These are phyloP conservation scores for Xylaria grammica DNA, from an alignment of 495 filamentous ascomycete species.

Conservation along the genomic window DNA sequence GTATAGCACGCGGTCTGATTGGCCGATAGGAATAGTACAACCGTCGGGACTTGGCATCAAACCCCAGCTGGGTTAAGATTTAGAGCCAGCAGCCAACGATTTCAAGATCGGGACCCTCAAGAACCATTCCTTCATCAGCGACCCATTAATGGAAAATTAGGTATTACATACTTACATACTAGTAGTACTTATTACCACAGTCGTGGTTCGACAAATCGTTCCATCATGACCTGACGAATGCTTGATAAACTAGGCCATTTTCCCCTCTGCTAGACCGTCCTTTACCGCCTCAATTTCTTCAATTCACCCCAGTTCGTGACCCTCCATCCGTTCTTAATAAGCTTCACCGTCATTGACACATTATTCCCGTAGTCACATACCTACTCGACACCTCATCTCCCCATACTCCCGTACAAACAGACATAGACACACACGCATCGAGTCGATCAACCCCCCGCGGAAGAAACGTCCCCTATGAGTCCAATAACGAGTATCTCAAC, in stretches of 20 bases:
- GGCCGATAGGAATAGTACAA: not conserved
- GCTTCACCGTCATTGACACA: not conserved
- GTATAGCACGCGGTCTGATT: slow-evolving; percentile 19
- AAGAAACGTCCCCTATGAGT: slow-evolving; percentile 32
- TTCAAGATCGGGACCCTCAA: slow-evolving; percentile 11
- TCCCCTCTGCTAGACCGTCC: not conserved
- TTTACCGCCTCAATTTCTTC: slow-evolving; percentile 12
- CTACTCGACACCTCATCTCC: not conserved
- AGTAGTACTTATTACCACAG: not conserved
- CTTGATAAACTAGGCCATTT: not conserved
- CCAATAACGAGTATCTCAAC: slow-evolving; percentile 23
- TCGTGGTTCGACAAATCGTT: slow-evolving; percentile 24
- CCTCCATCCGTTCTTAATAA: not conserved
- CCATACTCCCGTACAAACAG: not conserved
- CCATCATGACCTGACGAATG: slow-evolving; percentile 26
- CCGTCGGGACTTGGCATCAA: not conserved
- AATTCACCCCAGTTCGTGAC: not conserved
- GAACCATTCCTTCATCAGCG: slow-evolving; percentile 15
- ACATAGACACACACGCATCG: not conserved
- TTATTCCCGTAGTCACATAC: not conserved
- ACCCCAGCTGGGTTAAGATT: not conserved
- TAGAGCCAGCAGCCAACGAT: not conserved
- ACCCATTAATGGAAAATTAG: slow-evolving; percentile 15
- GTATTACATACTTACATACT: not conserved
- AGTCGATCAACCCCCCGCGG: slow-evolving; percentile 1